Evolutionary conservation across 1,284 basidiomycete genomes (phyloP), one percentile per base, ranked within the genome.

Genomic region (Ustilago loliicola): DNA sequence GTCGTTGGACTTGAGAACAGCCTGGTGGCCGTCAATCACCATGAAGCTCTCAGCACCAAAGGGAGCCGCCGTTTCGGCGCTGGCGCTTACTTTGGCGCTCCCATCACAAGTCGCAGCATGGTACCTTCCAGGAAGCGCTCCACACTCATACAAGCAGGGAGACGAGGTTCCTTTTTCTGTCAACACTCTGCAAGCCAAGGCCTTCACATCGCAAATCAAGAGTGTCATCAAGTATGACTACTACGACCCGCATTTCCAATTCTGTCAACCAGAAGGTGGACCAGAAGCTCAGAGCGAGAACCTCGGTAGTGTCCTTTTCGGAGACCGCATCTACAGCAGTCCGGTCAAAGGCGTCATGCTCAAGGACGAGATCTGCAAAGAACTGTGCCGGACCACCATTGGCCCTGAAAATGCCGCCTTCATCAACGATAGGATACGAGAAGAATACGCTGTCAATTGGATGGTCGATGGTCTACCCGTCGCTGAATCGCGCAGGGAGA

Each of bases 391-490:
- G 29, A 87, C 89, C 11, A 87, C 88, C 29, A 89, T 97, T 15
- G 89, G 91, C 0, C 88, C 88, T 21, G 90, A 93, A 67, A 92
- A 96, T 77, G 92, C 93, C 21, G 91, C 90, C 73, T 97, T 97
- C 86, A 92, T 98, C 86, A 97, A 97, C 82, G 92, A 93, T 67
- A 92, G 94, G 58, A 96, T 98, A 85, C 89, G 90, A 53, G 94
- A 98, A 86, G 93, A 95, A 84, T 98, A 98, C 84, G 94, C 94
- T 0, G 88, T 98, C 73, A 98, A 98, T 85, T 96, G 95, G 92
- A 91, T 98, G 63, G 89, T 98, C 52, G 96, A 98, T 83, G 96
- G 96, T 3, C 90, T 98, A 40, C 96, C 96, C 4, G 94, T 93
- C 9, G 94, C 94, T 6, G 79, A 82, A 51, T 59, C 72, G 32